Evolutionary conservation across 2,329 filamentous ascomycete genomes (phyloP).

Genomic region (Sarocladium kiliense): DNA sequence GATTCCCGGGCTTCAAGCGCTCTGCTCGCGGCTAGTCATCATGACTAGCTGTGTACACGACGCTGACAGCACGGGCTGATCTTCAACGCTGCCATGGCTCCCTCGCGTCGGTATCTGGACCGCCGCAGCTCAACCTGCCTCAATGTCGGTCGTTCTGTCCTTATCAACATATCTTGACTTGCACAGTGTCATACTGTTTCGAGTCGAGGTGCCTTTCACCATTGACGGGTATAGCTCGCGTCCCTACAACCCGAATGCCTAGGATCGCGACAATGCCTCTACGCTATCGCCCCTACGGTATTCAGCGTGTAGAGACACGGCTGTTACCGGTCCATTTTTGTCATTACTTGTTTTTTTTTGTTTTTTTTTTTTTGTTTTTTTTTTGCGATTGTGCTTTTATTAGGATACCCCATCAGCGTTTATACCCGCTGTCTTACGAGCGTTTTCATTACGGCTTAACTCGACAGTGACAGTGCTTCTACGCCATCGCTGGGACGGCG

Average conservation of each 20-base stretch:
- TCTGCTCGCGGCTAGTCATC: not conserved
- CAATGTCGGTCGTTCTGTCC: not conserved
- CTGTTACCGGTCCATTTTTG: slow-evolving; percentile 11
- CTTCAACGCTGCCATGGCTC: slow-evolving; percentile 1
- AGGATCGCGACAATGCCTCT: slow-evolving; percentile 44
- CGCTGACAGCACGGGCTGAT: not conserved
- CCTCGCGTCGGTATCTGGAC: not conserved
- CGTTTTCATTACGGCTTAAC: slow-evolving; percentile 21
- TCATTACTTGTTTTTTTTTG: too few relatives aligned
- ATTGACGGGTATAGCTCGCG: not conserved
- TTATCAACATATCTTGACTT: slow-evolving; percentile 10
- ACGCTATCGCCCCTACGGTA: slow-evolving; percentile 37
- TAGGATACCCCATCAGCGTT: slow-evolving; percentile 42
- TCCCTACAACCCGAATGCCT: not conserved
- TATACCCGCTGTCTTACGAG: slow-evolving; percentile 40
- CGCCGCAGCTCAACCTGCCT: slow-evolving; percentile 4
- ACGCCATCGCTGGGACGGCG: slow-evolving; percentile 52
- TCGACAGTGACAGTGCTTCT: slow-evolving; percentile 52
- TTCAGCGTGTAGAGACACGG: slow-evolving; percentile 7
- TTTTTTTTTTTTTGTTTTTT: too few relatives aligned
- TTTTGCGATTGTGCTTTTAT: slow-evolving; percentile 16
- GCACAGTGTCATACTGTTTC: not conserved
- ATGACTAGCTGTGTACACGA: not conserved
- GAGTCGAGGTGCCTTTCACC: not conserved
- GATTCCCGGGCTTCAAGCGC: not conserved